Evolutionary conservation across 2,329 filamentous ascomycete species (phyloP).

Genomic region (Fusarium proliferatum): DNA sequence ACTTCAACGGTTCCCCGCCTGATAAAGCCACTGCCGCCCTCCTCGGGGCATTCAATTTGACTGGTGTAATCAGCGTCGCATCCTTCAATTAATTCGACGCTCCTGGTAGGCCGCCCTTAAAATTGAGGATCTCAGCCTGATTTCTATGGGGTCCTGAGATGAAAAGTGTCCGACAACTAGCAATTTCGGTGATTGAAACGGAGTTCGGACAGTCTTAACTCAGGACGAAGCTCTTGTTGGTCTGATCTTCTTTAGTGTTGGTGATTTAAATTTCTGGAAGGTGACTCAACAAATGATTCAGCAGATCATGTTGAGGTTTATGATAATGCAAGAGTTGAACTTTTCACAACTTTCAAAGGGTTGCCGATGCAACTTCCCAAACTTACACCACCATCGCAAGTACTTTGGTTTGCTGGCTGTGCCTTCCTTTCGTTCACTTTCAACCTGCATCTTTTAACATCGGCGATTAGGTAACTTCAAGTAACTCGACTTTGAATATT

Average conservation of each 20-base stretch:
- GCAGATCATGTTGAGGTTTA: background rate
- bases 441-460: background rate
- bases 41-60: background rate
- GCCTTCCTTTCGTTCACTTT: background rate
- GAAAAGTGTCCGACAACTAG: background rate
- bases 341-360: background rate
- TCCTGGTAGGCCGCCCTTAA: background rate
- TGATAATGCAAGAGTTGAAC: background rate
- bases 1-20: background rate
- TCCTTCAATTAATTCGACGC: background rate
- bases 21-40: background rate
- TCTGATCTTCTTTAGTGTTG: background rate
- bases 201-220: background rate
- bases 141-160: too few species aligned
- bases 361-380: background rate
- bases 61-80: background rate
- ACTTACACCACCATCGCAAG: accelerated
- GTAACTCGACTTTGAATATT: background rate
- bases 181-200: background rate
- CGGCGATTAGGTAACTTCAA: too few species aligned
- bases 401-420: background rate
- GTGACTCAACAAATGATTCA: background rate
- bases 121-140: background rate
- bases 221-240: background rate
- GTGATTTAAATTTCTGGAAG: background rate